Evolutionary conservation across 495 filamentous ascomycete genomes (phyloP).

Genomic region (Xylaria grammica): DNA sequence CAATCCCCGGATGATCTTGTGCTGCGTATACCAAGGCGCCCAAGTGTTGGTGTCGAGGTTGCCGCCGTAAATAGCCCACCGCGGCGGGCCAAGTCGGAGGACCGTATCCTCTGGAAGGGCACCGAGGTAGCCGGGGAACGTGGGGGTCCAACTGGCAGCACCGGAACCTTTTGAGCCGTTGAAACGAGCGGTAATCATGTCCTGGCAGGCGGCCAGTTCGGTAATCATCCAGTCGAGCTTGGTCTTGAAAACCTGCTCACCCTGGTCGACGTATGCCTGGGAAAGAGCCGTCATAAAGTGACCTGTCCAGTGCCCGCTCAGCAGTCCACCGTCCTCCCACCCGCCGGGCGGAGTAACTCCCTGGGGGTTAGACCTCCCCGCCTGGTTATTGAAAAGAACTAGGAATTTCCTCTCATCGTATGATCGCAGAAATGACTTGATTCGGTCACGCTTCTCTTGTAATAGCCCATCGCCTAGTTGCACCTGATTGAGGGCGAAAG

Average conservation of each 20-base stretch:
- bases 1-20: constrained; percentile 31
- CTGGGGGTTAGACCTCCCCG: constrained; percentile 25
- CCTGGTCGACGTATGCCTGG: constrained; percentile 31
- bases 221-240: constrained; percentile 33
- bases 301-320: constrained; percentile 32
- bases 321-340: constrained; percentile 32
- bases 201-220: constrained; percentile 27
- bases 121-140: constrained; percentile 28
- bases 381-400: constrained; percentile 33
- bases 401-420: constrained; percentile 29
- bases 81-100: constrained; percentile 30
- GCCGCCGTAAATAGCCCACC: constrained; percentile 29
- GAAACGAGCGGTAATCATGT: constrained; percentile 30
- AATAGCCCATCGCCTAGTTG: constrained; percentile 26
- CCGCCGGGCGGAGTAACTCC: constrained; percentile 29
- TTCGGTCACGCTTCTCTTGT: constrained; percentile 32
- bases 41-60: constrained; percentile 26
- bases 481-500: constrained; percentile 31
- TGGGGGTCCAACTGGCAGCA: constrained; percentile 26
- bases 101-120: constrained; percentile 32
- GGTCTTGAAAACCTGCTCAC: constrained; percentile 26
- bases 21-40: constrained; percentile 33
- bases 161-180: constrained; percentile 8
- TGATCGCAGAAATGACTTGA: constrained; percentile 27
- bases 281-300: constrained; percentile 34